phyloP scores from a whole-genome alignment of 139 green algal species.

The Chlamydomonas schloesseri region DNA sequence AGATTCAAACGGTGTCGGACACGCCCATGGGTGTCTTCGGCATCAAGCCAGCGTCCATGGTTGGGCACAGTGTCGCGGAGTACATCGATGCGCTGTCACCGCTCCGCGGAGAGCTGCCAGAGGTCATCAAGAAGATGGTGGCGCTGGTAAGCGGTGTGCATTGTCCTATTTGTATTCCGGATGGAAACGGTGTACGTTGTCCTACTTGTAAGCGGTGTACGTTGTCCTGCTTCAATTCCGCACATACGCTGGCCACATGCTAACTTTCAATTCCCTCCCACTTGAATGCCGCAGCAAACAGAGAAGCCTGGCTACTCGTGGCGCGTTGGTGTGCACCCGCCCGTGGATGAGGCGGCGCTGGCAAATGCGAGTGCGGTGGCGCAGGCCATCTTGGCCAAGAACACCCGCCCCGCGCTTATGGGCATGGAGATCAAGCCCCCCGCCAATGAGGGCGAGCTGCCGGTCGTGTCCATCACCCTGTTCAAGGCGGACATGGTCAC shows the following conservation, averaged over 20 bases:
- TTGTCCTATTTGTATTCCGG: too few species aligned
- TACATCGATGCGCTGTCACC: slow-evolving; percentile 41
- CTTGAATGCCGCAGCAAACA: neutral
- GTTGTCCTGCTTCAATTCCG: too few species aligned
- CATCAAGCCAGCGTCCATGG: slow-evolving; percentile 35
- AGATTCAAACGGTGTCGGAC: slow-evolving; percentile 26
- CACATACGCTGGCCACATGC: neutral
- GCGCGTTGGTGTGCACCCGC: slow-evolving; percentile 47
- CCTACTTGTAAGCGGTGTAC: too few species aligned
- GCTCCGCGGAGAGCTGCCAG: slow-evolving; percentile 3
- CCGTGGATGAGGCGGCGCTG: slow-evolving; percentile 43
- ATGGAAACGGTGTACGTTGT: too few species aligned
- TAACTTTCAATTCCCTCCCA: too few species aligned
- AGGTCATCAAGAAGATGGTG: slow-evolving; percentile 42
- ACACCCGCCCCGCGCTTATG: slow-evolving; percentile 41
- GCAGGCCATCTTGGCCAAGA: slow-evolving; percentile 41
- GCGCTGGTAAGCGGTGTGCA: slow-evolving; percentile 1
- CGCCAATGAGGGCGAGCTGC: slow-evolving; percentile 28
- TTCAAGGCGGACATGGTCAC: slow-evolving; percentile 53
- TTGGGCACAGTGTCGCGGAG: slow-evolving; percentile 33
- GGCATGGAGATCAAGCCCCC: slow-evolving; percentile 36
- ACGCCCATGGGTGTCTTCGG: slow-evolving; percentile 48
- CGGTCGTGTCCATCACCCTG: slow-evolving; percentile 12
- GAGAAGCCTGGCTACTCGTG: slow-evolving; percentile 46
- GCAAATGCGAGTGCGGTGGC: slow-evolving; percentile 31